Evolutionary conservation across 192 early-diverging fungal genomes (phyloP), one percentile per base, ranked within the genome.

Genomic region (Spizellomyces punctatus): DNA sequence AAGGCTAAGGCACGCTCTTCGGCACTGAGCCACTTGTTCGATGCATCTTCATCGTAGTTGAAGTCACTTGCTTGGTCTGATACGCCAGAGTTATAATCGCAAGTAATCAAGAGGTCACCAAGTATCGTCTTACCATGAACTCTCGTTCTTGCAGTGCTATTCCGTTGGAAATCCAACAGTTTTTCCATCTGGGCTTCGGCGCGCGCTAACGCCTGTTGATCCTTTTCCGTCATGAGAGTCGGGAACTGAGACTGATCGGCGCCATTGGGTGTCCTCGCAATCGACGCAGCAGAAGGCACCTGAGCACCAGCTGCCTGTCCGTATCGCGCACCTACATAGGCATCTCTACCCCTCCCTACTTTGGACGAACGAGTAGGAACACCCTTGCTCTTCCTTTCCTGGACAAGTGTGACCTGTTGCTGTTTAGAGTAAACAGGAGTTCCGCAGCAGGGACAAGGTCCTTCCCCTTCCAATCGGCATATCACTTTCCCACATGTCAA

Each of bases 401-500:
- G 79, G 6, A 83, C 59, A 16, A 81, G 47, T 41, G 44, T 42
- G 1, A 83, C 45, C 62, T 83, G 82, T 62, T 83, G 82, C 46
- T 70, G 41, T 10, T 67, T 62, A 4, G 76, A 77, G 41, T 71
- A 66, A 2, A 83, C 79, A 6, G 70, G 66, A 16, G 72, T 73
- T 5, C 82, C 82, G 48, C 82, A 83, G 21, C 50, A 67, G 8
- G 79, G 70, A 46, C 82, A 83, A 8, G 82, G 82, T 8, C 82
- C 82, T 22, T 72, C 71, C 8, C 79, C 82, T 59, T 83, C 82
- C 8, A 83, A 52, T 5, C 67, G 46, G 67, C 83, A 84, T 10
- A 84, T 61, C 56, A 84, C 80, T 58, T 80, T 84, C 55, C 83
- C 83, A 50, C 83, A 84, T 5, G 14, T 76, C 16, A 84, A 45